phyloP scores from a whole-genome alignment of 805 yeast genomes.

The Komagataella phaffii region DNA sequence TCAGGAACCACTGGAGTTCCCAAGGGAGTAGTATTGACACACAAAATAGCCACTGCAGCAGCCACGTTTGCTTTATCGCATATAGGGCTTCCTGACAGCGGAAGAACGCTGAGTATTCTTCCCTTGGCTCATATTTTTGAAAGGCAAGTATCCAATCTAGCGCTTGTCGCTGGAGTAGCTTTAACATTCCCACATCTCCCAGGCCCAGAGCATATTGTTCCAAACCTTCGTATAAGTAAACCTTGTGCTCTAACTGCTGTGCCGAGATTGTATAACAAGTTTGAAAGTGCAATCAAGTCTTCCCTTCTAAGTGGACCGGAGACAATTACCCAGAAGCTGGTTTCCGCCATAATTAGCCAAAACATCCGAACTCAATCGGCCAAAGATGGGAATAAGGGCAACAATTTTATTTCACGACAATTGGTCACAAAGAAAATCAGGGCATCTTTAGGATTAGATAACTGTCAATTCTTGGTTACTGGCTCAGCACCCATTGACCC shows the following conservation, averaged over 20 bases:
- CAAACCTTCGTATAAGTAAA: conserved; percentile 39
- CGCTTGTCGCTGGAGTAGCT: conserved; percentile 2
- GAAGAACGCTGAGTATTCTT: conserved; percentile 3
- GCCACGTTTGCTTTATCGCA: conserved; percentile 9
- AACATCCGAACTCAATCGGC: conserved; percentile 5
- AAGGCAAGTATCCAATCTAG: conserved; percentile 5
- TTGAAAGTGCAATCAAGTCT: conserved; percentile 47
- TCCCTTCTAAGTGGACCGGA: conserved; percentile 16
- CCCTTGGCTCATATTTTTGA: conserved; percentile 9
- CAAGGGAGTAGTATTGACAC: conserved; percentile 62
- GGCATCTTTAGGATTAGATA: conserved; percentile 31
- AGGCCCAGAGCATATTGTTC: conserved; percentile 37
- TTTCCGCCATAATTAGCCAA: conserved; percentile 2
- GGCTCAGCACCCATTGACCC: conserved; percentile 67
- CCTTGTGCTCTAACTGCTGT: conserved; percentile 45
- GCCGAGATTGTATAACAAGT: conserved; percentile 49
- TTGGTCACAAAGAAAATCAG: conserved; percentile 27
- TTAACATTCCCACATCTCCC: conserved; percentile 41
- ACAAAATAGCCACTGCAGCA: conserved; percentile 33
- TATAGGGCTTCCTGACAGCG: background rate
- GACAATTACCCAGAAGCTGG: background rate
- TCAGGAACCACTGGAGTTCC: conserved; percentile 74
- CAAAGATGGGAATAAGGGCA: conserved; percentile 5
- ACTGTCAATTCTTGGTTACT: conserved; percentile 23
- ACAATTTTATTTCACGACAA: conserved; percentile 16